These are phyloP conservation scores for Xylaria sp. DNA, from an alignment of 2,329 filamentous ascomycete genomes.

Conservation along the genomic window DNA sequence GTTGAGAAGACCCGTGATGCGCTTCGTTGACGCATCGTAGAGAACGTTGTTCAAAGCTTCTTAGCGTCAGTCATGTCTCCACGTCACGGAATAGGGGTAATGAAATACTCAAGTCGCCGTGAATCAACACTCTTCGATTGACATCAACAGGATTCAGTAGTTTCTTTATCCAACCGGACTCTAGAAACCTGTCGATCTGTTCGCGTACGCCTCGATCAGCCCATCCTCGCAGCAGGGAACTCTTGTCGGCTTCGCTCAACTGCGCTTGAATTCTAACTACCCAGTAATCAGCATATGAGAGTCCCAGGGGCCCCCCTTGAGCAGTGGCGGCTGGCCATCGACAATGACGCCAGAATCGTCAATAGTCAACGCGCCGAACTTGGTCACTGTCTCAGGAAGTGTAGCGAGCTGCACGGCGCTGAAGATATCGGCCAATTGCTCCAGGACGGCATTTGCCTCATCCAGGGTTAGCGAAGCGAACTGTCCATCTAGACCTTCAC, in stretches of 20 bases:
- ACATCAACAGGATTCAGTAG: background rate
- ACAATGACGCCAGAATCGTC: background rate
- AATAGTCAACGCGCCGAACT: background rate
- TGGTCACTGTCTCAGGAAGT: background rate
- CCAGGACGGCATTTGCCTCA: background rate
- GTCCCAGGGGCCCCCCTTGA: background rate
- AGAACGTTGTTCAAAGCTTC: background rate
- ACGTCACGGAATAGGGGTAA: background rate
- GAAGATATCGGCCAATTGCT: background rate
- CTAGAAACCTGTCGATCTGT: background rate
- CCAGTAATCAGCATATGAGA: background rate
- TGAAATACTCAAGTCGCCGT: background rate
- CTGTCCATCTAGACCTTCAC: background rate
- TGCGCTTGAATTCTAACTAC: background rate
- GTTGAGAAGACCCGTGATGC: background rate
- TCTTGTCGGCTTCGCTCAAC: background rate
- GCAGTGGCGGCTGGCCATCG: background rate
- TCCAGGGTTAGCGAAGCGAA: background rate
- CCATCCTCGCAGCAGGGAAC: background rate
- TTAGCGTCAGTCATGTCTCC: background rate
- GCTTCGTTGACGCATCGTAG: background rate
- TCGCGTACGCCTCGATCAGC: background rate
- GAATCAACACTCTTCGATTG: background rate
- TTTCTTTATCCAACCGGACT: background rate
- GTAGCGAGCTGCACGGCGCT: background rate